Evolutionary conservation across 495 filamentous ascomycete species (phyloP), one percentile per base, ranked within the genome.

Genomic region (Lasiosphaeria ovina): DNA sequence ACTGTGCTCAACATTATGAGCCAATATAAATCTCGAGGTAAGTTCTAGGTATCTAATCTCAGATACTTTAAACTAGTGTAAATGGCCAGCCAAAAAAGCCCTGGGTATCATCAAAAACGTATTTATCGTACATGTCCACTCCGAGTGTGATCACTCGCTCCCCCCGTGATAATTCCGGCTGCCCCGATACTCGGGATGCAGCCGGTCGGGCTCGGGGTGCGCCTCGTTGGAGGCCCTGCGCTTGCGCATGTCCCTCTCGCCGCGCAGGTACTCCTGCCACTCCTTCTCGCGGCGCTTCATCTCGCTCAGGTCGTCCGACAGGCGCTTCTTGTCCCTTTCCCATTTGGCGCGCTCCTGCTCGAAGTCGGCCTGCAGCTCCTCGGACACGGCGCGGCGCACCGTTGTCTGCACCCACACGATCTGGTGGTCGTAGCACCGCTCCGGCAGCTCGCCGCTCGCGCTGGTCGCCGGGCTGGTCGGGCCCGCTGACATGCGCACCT

Each of bases 381-480:
- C 51, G 32, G 34, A 17, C 7, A 35, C 51, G 7, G 34, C 51
- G 33, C 51, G 51, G 11, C 51, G 51, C 6, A 32, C 51, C 14
- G 36, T 16, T 10, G 51, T 16, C 51, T 16, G 51, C 51, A 14
- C 31, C 34, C 51, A 35, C 7, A 11, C 35, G 3, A 16, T 8
- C 10, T 54, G 24, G 51, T 54, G 51, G 9, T 54, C 51, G 4
- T 48, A 34, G 14, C 42, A 35, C 4, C 33, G 58, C 54, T 62
- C 60, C 44, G 44, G 12, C 48, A 40, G 12, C 54, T 52, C 38
- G 11, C 38, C 10, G 12, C 16, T 47, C 32, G 14, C 32, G 35
- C 32, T 31, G 8, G 36, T 16, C 31, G 9, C 9, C 2, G 24
- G 24, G 24, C 24, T 24, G 2, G 24, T 24, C 24, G 24, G 24